A percentile compares a stretch with the other conserved stretches of the same genome.
Conservation (phyloP, 352 stramenopile genomes). For the Globisporangium alternatum region DNA sequence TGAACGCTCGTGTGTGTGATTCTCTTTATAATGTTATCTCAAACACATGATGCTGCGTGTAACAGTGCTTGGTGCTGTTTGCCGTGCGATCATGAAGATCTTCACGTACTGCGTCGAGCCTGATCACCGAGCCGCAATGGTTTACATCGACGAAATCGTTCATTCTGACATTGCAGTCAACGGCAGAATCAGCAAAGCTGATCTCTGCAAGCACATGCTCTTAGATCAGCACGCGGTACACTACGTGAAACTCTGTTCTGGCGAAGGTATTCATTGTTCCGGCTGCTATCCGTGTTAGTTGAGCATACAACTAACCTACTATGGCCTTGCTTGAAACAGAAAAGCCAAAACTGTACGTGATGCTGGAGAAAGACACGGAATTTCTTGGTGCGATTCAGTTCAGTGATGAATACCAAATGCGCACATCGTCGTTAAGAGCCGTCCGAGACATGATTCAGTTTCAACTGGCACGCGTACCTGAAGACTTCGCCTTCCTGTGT, state of each 20-base stretch:
- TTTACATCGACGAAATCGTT: constrained; percentile 40
- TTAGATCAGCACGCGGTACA: constrained; percentile 48
- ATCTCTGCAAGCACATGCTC: constrained; percentile 53
- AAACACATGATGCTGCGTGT: constrained; percentile 7
- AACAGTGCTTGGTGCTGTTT: constrained; percentile 45
- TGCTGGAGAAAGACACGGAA: constrained; percentile 57
- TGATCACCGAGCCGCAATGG: constrained; percentile 34
- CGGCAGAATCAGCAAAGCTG: constrained; percentile 29
- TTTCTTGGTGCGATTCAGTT: constrained; percentile 64
- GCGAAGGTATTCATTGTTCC: constrained; percentile 24
- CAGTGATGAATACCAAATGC: constrained; percentile 50
- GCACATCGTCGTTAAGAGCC: constrained; percentile 34
- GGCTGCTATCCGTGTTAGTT: background rate
- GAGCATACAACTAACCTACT: background rate
- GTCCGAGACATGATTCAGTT: constrained; percentile 48
- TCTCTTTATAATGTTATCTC: background rate
- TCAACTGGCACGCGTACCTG: constrained; percentile 36
- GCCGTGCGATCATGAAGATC: constrained; percentile 53
- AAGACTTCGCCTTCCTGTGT: constrained; percentile 50
- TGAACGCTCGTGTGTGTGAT: background rate
- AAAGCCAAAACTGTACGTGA: constrained; percentile 63
- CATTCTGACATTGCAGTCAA: constrained; percentile 25
- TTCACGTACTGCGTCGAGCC: constrained; percentile 51
- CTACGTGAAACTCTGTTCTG: constrained; percentile 64
- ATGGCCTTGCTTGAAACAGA: constrained; percentile 19